Conservation (phyloP, 805 yeast species). For the Clavispora fructus region DNA sequence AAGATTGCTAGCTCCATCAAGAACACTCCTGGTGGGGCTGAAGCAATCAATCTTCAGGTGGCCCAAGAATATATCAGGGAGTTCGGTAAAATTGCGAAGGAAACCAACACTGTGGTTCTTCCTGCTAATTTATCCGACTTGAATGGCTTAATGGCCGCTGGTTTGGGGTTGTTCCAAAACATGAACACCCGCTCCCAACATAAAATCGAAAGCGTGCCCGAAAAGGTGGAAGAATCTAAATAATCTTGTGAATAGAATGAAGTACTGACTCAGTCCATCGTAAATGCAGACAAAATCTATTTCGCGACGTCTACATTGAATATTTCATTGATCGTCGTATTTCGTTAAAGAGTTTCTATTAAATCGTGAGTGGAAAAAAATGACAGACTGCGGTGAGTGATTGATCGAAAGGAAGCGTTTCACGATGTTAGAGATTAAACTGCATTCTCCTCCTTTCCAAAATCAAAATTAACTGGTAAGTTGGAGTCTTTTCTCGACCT, state of each 20-base stretch:
- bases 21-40: constrained; percentile 63
- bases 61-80: constrained; percentile 83
- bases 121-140: constrained; percentile 75
- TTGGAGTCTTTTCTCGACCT: constrained; percentile 54
- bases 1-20: constrained; percentile 62
- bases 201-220: not conserved
- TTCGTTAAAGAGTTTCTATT: not conserved
- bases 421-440: not conserved
- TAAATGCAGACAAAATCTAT: no score
- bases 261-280: not conserved
- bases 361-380: not conserved
- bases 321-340: not conserved
- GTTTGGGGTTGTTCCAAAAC: constrained; percentile 64
- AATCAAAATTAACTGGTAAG: constrained; percentile 38
- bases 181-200: constrained; percentile 21
- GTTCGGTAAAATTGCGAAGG: constrained; percentile 78
- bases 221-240: not conserved
- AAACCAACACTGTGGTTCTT: constrained; percentile 68
- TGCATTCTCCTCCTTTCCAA: constrained; percentile 9
- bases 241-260: not conserved
- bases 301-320: no score
- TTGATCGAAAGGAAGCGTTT: not conserved
- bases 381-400: constrained; percentile 2
- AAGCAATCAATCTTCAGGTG: constrained; percentile 72
- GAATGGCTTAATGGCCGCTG: constrained; percentile 70